Conservation (phyloP, 345 rosid species). For the Tarenaya hassleriana region DNA sequence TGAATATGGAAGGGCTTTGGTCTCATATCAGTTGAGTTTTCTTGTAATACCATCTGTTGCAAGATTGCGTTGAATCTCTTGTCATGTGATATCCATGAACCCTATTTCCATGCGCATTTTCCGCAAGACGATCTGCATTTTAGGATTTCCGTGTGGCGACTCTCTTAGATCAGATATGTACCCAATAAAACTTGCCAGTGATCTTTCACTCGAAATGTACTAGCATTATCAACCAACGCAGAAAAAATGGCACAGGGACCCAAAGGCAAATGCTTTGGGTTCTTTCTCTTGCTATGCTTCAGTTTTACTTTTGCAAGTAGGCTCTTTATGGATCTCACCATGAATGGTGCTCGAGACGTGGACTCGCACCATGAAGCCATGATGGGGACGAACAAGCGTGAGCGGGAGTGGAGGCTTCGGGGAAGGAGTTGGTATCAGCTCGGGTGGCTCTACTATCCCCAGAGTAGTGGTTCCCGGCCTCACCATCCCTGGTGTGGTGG, state of each 20-base stretch:
- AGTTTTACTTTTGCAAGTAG: conserved; percentile 38
- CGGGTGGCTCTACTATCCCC: conserved; percentile 18
- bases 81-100: conserved; percentile 28
- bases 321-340: conserved; percentile 31
- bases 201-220: conserved; percentile 1
- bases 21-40: conserved; percentile 10
- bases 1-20: conserved; percentile 20
- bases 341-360: conserved; percentile 1
- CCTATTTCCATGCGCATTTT: conserved; percentile 14
- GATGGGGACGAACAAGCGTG: neutral
- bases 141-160: neutral
- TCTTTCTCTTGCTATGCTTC: conserved; percentile 34
- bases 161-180: neutral
- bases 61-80: conserved; percentile 1
- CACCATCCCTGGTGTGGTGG: conserved; percentile 22
- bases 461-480: conserved; percentile 20
- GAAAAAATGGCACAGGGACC: conserved; percentile 29
- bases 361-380: neutral
- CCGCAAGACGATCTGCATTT: conserved; percentile 19
- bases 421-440: conserved; percentile 18
- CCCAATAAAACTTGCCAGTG: conserved; percentile 23
- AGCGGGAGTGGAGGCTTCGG: neutral
- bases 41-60: no score
- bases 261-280: conserved; percentile 27
- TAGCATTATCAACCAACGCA: conserved; percentile 10